These are phyloP conservation scores for Pecoramyces ruminantium DNA, from an alignment of 192 early-diverging fungal species.

Conservation along the genomic window DNA sequence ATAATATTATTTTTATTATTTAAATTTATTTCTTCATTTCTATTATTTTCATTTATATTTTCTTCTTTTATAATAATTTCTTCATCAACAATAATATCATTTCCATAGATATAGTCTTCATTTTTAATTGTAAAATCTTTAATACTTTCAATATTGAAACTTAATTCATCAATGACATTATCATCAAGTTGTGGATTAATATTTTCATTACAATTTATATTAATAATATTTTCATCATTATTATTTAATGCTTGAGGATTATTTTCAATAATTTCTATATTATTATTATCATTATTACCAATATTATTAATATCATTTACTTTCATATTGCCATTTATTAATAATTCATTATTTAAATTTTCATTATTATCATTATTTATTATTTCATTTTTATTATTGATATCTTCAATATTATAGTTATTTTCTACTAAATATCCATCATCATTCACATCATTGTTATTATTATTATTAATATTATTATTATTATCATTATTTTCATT, in stretches of 20 bases:
- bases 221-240: no score
- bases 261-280: no score
- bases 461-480: neutral
- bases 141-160: neutral
- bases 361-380: neutral
- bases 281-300: neutral
- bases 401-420: neutral
- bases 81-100: neutral
- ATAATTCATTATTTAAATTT: neutral
- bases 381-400: neutral
- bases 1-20: no score
- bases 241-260: no score
- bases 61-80: neutral
- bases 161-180: neutral
- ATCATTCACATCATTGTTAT: neutral
- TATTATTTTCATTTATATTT: neutral
- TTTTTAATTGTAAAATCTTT: neutral
- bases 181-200: neutral
- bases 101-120: neutral
- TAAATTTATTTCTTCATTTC: no score
- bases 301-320: neutral
- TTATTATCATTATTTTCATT: neutral
- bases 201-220: neutral
- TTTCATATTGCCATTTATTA: neutral
- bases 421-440: no score